Evolutionary conservation across 495 filamentous ascomycete species (phyloP), one percentile per base, ranked within the genome.

Genomic region (Daldinia caldariorum): DNA sequence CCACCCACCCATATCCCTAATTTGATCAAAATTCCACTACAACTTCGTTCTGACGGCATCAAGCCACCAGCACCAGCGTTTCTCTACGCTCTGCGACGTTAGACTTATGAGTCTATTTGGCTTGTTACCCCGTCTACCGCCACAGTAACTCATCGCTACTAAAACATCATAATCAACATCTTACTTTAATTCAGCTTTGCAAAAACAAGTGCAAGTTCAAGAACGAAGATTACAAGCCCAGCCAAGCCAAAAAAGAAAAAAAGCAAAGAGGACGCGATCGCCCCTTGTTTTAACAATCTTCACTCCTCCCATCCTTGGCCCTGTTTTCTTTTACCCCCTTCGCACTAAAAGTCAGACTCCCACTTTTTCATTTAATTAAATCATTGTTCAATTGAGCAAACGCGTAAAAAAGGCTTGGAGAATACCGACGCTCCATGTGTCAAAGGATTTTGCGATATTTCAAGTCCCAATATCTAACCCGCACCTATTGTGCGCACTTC

Each of bases 31-130:
- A 59, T 64, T 64, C 45, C 41, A 32, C 39, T 56, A 49, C 61
- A 56, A 61, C 67, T 65, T 65, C 57, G 18, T 58, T 39, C 43
- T 39, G 31, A 45, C 54, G 63, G 63, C 8, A 37, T 35, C 22
- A 50, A 58, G 45, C 55, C 60, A 63, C 35, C 59, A 39, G 57
- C 45, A 18, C 18, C 26, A 10, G 34, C 31, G 13, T 1, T 49
- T 54, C 54, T 63, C 38, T 58, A 69, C 66, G 20, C 29, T 59
- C 55, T 12, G 63, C 63, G 59, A 20, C 32, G 34, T 69, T 20
- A 41, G 43, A 45, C 55, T 38, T 45, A 26, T n/a, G n/a, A 9
- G 26, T 58, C 50, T 55, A 43, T 31, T 56, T 56, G 35, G 64
- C 62, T 58, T 63, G 49, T 41, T 26, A 45, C 26, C 43, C 22